These are phyloP conservation scores for Psophocarpus tetragonolobus DNA, from an alignment of 306 rosid species.

Conservation along the genomic window DNA sequence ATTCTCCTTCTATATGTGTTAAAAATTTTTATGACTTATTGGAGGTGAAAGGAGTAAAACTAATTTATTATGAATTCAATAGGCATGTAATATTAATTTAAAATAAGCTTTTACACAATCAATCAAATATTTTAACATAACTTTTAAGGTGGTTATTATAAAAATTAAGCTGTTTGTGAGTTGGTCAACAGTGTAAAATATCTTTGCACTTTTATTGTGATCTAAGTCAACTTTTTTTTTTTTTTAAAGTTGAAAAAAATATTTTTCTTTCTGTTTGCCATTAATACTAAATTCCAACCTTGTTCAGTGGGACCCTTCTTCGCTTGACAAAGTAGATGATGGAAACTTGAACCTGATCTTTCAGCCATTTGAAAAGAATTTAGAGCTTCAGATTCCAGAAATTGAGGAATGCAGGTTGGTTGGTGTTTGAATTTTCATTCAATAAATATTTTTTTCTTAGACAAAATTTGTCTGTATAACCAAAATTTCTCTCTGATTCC, in stretches of 20 bases:
- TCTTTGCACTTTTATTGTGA: too few species aligned
- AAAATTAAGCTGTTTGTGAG: too few species aligned
- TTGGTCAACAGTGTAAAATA: too few species aligned
- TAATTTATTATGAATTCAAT: neutral
- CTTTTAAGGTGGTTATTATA: too few species aligned
- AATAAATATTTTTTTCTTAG: neutral
- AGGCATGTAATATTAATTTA: too few species aligned
- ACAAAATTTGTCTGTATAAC: neutral
- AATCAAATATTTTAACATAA: too few species aligned
- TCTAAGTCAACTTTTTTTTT: too few species aligned
- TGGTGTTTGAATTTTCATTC: slow-evolving; percentile 7
- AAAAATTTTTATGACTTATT: neutral
- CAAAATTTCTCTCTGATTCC: neutral
- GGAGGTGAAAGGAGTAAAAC: neutral
- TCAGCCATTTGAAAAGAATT: slow-evolving; percentile 57
- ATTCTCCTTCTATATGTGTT: neutral
- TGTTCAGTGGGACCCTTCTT: slow-evolving; percentile 79
- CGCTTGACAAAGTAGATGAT: slow-evolving; percentile 62
- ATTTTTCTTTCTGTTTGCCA: neutral
- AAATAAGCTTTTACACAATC: too few species aligned
- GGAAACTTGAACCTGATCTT: slow-evolving; percentile 60
- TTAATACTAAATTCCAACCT: neutral
- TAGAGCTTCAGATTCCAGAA: slow-evolving; percentile 77
- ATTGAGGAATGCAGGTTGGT: slow-evolving; percentile 62
- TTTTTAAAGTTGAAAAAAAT: too few species aligned